Conservation (phyloP, 1,284 basidiomycete species). For the Exobasidium cylindrosporum region DNA sequence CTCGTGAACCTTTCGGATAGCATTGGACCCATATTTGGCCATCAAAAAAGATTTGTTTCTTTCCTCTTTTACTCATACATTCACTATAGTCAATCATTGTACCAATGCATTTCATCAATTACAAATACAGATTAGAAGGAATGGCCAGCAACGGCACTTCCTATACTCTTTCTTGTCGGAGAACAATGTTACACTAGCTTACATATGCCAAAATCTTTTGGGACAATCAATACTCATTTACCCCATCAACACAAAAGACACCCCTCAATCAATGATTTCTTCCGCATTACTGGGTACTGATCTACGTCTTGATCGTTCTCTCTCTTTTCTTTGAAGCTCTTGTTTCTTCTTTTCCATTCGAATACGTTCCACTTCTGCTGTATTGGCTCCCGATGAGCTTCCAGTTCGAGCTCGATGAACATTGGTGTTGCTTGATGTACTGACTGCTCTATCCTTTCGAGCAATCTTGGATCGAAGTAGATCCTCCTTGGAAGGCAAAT, state of each 20-base stretch:
- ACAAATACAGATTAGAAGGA: too few relatives aligned
- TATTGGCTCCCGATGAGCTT: not conserved
- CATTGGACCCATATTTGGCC: not conserved
- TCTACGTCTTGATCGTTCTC: not conserved
- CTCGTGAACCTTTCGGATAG: too few relatives aligned
- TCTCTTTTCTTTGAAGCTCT: slow-evolving; percentile 10
- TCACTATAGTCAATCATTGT: not conserved
- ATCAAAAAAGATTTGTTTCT: slow-evolving; percentile 3
- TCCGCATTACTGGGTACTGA: not conserved
- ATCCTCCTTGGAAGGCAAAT: slow-evolving; percentile 6
- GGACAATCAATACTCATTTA: too few relatives aligned
- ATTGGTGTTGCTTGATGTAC: not conserved
- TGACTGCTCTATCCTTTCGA: not conserved
- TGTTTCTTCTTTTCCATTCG: not conserved
- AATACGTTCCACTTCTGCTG: slow-evolving; percentile 4
- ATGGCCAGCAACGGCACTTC: too few relatives aligned
- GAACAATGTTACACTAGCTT: too few relatives aligned
- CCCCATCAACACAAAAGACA: not conserved
- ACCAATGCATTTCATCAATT: too few relatives aligned
- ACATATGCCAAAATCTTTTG: too few relatives aligned
- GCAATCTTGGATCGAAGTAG: not conserved
- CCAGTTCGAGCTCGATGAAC: slow-evolving; percentile 5
- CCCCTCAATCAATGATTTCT: slow-evolving; percentile 1
- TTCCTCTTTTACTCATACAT: not conserved
- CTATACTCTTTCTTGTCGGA: too few relatives aligned